These are phyloP conservation scores for Boletales sp. DNA, from an alignment of 768 basidiomycete species.

Conservation along the genomic window DNA sequence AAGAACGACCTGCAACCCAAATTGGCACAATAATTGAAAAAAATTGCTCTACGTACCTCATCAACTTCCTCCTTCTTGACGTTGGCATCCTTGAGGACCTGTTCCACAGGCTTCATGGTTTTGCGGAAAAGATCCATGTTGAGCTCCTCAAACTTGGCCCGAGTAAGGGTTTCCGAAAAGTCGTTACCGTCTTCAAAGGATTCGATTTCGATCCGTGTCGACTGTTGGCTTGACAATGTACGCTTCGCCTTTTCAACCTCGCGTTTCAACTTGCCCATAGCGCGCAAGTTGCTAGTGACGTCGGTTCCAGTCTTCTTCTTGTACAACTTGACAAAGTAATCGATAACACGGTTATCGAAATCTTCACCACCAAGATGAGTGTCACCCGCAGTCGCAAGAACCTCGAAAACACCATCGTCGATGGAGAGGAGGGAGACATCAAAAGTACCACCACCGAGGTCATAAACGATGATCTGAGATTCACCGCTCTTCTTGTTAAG, in stretches of 20 bases:
- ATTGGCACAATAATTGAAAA: background rate
- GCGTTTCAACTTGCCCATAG: slow-evolving; percentile 88
- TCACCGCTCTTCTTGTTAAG: slow-evolving; percentile 95
- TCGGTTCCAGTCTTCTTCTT: slow-evolving; percentile 92
- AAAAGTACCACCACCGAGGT: slow-evolving; percentile 98
- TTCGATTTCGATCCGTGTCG: slow-evolving; percentile 91
- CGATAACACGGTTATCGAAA: slow-evolving; percentile 91
- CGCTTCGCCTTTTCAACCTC: slow-evolving; percentile 95
- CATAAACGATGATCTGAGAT: slow-evolving; percentile 95
- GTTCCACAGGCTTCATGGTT: slow-evolving; percentile 99
- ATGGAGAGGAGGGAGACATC: slow-evolving; percentile 96
- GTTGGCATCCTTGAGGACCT: slow-evolving; percentile 95
- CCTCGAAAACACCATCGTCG: slow-evolving; percentile 91
- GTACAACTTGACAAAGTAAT: slow-evolving; percentile 85
- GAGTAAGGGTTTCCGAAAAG: slow-evolving; percentile 94
- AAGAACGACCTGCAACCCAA: slow-evolving; percentile 60
- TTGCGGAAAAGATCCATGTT: slow-evolving; percentile 99
- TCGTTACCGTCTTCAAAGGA: slow-evolving; percentile 95
- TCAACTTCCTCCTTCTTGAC: slow-evolving; percentile 97
- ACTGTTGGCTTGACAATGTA: slow-evolving; percentile 88
- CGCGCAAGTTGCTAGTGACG: slow-evolving; percentile 72
- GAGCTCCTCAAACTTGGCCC: slow-evolving; percentile 98
- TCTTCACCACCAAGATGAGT: slow-evolving; percentile 96
- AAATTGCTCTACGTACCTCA: slow-evolving; percentile 50
- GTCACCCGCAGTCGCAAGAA: slow-evolving; percentile 88